Evolutionary conservation across 768 basidiomycete genomes (phyloP), one percentile per base, ranked within the genome.

Genomic region (Fomitopsis pulvina): DNA sequence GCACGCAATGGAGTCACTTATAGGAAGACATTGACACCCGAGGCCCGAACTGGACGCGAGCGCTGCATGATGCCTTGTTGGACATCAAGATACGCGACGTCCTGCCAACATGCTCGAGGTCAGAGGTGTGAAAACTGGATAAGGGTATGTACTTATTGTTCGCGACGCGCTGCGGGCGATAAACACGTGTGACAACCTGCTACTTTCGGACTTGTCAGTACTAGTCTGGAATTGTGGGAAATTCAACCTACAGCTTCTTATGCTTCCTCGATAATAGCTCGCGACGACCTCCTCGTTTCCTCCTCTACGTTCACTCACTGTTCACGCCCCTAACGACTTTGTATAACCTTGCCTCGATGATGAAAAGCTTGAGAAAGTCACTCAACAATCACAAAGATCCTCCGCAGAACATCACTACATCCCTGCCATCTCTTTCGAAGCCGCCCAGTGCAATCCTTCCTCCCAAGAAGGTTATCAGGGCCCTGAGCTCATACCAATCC

Each of bases 381-480:
- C 78, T 91, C 63, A 85, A 81, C 62, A 73, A 76, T 42, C 70
- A 73, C 65, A 81, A 80, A 60, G 84, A 87, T 52, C 66, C 74
- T 51, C 70, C 80, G 45, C 75, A 80, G 3, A 78, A 83, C 59
- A 86, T 89, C 34, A 86, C 85, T 29, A 85, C 81, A 0, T 63
- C 80, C 0, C 82, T 86, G 22, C 83, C 85, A 12, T 56, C 81
- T 20, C 71, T 89, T 39, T 84, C 83, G 45, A 88, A 83, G 60
- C 85, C 87, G 4, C 67, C 80, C 20, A 72, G 80, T 39, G 77
- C 85, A 22, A 80, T 88, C 53, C 67, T 84, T 0, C 92, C 92
- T 1, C 93, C 96, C 2, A 89, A 94, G 69, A 95, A 93, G 66
- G 94, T 97, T 65, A 95, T 99, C 58, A 87, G 89, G 51, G 94